Evolutionary conservation across 208 protist species (phyloP).

Genomic region (Trypanosoma melophagium): DNA sequence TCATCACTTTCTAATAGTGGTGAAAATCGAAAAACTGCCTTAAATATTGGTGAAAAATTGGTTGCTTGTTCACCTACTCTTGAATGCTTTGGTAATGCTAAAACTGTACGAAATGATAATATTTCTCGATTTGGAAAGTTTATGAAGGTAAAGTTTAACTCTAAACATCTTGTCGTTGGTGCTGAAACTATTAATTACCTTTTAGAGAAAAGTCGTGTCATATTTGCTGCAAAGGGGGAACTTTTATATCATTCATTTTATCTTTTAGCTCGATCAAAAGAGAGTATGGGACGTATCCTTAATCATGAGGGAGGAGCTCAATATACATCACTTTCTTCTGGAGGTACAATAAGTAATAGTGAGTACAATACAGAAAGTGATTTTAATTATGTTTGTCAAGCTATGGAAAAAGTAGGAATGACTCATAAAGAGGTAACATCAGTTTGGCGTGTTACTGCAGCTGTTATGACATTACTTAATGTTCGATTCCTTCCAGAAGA

Average conservation of each 20-base stretch:
- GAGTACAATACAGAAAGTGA: slow-evolving; percentile 32
- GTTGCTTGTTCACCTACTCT: slow-evolving; percentile 64
- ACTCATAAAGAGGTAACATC: slow-evolving; percentile 20
- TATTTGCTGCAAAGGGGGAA: slow-evolving; percentile 52
- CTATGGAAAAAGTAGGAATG: slow-evolving; percentile 32
- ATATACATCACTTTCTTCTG: slow-evolving; percentile 23
- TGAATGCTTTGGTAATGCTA: slow-evolving; percentile 80
- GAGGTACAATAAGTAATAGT: slow-evolving; percentile 22
- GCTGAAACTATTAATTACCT: slow-evolving; percentile 48
- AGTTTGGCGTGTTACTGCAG: slow-evolving; percentile 34
- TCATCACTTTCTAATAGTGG: slow-evolving; percentile 16
- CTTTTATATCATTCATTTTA: slow-evolving; percentile 88
- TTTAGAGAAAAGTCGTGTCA: slow-evolving; percentile 48
- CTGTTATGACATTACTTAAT: slow-evolving; percentile 75
- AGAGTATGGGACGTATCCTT: background rate
- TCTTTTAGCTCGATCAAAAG: slow-evolving; percentile 14
- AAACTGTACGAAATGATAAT: slow-evolving; percentile 76
- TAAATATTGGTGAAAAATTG: slow-evolving; percentile 38
- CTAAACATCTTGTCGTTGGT: slow-evolving; percentile 32
- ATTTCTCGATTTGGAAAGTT: slow-evolving; percentile 56
- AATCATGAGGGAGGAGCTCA: slow-evolving; percentile 11
- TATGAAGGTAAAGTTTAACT: slow-evolving; percentile 45
- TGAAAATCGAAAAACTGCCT: slow-evolving; percentile 19
- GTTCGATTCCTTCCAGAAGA: slow-evolving; percentile 37
- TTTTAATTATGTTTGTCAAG: slow-evolving; percentile 30